Evolutionary conservation across 2,329 filamentous ascomycete species (phyloP), one percentile per base, ranked within the genome.

Genomic region (Penicillium concentricum): DNA sequence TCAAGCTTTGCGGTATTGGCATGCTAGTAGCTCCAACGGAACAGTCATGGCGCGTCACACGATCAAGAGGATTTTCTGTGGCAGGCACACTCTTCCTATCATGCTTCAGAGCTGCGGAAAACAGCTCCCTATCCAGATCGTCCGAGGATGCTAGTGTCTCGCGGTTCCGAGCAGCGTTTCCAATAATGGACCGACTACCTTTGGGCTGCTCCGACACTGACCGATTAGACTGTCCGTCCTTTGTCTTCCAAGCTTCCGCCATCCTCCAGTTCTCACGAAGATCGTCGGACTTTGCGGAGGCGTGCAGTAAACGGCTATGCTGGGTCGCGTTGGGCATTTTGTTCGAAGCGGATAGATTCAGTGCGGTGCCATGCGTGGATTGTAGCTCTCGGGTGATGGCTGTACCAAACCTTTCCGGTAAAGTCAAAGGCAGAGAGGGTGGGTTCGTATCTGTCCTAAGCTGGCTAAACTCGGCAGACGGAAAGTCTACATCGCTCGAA

Each of bases 381-480:
- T 63, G 60, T 18, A 73, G 48, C 35, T 71, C 70, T 45, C 68
- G 66, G 5, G 71, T 71, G 38, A 73, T 67, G 9, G 63, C 63
- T 18, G 66, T 60, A 8, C 69, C 63, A 57, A 73, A 70, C 4
- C 68, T 63, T 53, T 72, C 67, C 1, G 70, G 68, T 16, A 72
- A 57, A 2, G 64, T 60, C 16, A 64, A 57, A 39, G 68, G 62
- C 12, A 72, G 49, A 26, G 55, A 62, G 7, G 66, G 63, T 8
- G 62, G 58, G 34, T 51, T 49, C 15, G 48, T 37, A 20, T 63
- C 61, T 13, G 44, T 47, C 26, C 47, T 45, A 24, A 53, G 56
- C 41, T 53, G 50, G 45, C 9, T 47, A 24, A 45, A 41, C 16
- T 55, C 55, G 16, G 51, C 43, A 20, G 42, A 56, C n/a, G 32